phyloP scores from a whole-genome alignment of 2,329 filamentous ascomycete genomes.

The Sporothrix pseudoabietina region DNA sequence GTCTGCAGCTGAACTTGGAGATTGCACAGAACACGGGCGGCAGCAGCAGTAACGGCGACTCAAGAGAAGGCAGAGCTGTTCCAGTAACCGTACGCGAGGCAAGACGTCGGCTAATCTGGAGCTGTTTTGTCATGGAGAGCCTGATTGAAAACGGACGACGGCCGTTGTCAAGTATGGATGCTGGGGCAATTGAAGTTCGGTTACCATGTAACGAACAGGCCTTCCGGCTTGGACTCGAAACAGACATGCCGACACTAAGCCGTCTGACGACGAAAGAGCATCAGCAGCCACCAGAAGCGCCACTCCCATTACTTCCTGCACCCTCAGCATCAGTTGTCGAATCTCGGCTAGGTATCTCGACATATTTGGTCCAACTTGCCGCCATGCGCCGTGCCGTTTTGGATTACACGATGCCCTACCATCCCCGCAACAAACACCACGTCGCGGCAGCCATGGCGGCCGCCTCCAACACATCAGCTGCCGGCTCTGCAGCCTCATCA shows the following conservation, averaged over 20 bases:
- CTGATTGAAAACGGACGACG: slow-evolving; percentile 25
- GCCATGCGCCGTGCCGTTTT: slow-evolving; percentile 22
- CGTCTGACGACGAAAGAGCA: background rate
- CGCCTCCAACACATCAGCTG: background rate
- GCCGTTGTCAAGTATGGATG: slow-evolving; percentile 11
- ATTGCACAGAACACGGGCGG: background rate
- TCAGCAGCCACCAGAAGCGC: background rate
- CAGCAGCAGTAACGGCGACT: background rate
- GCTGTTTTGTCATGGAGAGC: slow-evolving; percentile 29
- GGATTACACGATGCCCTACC: slow-evolving; percentile 27
- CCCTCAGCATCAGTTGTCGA: background rate
- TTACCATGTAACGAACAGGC: slow-evolving; percentile 27
- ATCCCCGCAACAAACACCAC: slow-evolving; percentile 22
- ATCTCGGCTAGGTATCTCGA: slow-evolving; percentile 16
- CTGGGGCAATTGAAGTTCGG: background rate
- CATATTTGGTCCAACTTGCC: slow-evolving; percentile 20
- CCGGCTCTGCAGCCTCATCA: background rate
- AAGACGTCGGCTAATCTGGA: slow-evolving; percentile 23
- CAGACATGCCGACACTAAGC: slow-evolving; percentile 17
- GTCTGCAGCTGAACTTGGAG: slow-evolving; percentile 29
- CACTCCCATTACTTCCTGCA: background rate
- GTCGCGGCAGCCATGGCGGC: background rate
- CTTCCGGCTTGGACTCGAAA: slow-evolving; percentile 25
- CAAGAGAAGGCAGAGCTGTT: background rate
- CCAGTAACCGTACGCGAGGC: slow-evolving; percentile 22